Percentiles rank a stretch among this genome's conserved stretches.
Evolutionary conservation across 164 flowering plant genomes (phyloP).

Genomic region (Nelumbo lutea): DNA sequence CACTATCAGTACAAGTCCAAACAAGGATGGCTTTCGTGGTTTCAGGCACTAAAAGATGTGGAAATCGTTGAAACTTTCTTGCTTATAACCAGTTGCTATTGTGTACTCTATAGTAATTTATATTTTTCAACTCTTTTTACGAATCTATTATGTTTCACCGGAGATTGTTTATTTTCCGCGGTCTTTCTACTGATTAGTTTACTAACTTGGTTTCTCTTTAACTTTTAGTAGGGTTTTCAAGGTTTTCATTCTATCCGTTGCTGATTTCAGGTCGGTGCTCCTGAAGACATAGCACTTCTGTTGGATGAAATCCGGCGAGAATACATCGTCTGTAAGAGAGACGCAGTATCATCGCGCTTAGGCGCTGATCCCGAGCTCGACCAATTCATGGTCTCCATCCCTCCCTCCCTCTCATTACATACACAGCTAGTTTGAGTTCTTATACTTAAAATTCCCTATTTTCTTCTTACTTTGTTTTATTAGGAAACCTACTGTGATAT

Average conservation of each 20-base stretch:
- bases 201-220: too few species aligned
- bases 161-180: too few species aligned
- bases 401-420: conserved; percentile 10
- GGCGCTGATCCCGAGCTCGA: conserved; percentile 88
- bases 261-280: conserved; percentile 64
- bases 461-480: not conserved
- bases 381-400: conserved; percentile 64
- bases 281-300: conserved; percentile 53
- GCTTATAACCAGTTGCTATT: too few species aligned
- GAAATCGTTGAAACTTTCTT: too few species aligned
- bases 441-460: not conserved
- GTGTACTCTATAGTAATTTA: too few species aligned
- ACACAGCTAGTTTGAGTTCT: too few species aligned
- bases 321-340: conserved; percentile 16
- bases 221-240: not conserved
- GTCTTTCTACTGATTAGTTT: too few species aligned
- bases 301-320: conserved; percentile 53
- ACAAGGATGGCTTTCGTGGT: too few species aligned
- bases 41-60: too few species aligned
- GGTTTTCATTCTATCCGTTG: not conserved
- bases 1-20: too few species aligned
- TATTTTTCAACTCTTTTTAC: too few species aligned
- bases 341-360: conserved; percentile 23
- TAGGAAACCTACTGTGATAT: conserved; percentile 59
- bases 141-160: too few species aligned